Percentiles rank a stretch among this genome's conserved stretches.
Conservation (phyloP, 192 early-diverging fungal species). For the Linnemannia exigua region DNA sequence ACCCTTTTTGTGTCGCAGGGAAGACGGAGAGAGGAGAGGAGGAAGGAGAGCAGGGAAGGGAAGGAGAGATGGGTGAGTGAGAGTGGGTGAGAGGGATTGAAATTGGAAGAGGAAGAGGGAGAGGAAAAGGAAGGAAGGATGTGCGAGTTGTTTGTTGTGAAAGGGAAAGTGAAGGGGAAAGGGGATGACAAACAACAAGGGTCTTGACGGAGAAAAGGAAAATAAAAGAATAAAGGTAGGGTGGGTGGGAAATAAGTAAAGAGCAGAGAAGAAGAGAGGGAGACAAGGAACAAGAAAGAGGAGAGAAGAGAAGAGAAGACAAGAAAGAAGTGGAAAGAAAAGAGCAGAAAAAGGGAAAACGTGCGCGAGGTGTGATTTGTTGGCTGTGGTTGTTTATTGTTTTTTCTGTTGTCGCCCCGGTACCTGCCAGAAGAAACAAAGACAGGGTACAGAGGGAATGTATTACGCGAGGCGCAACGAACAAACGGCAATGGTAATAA, state of each 20-base stretch:
- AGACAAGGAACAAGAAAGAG: neutral
- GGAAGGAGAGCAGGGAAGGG: neutral
- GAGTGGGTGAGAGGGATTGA: neutral
- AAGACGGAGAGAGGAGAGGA: neutral
- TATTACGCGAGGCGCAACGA: no score
- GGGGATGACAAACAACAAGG: conserved; percentile 1
- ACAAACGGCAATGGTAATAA: no score
- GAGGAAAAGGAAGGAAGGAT: neutral
- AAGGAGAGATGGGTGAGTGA: neutral
- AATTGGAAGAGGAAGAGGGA: neutral
- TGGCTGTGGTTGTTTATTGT: neutral
- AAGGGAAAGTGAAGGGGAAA: neutral
- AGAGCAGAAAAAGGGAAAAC: neutral
- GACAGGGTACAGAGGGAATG: neutral
- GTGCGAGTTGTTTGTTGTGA: neutral
- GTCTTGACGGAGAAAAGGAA: neutral
- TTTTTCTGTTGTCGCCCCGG: neutral
- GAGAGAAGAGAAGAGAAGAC: neutral
- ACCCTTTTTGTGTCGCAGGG: neutral
- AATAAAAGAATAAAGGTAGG: neutral
- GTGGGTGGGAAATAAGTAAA: neutral
- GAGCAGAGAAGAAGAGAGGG: neutral
- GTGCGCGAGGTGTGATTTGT: neutral
- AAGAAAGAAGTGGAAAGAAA: no score
- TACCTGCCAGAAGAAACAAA: neutral